phyloP scores from a whole-genome alignment of 2,329 filamentous ascomycete genomes.

The Thelonectria discophora region DNA sequence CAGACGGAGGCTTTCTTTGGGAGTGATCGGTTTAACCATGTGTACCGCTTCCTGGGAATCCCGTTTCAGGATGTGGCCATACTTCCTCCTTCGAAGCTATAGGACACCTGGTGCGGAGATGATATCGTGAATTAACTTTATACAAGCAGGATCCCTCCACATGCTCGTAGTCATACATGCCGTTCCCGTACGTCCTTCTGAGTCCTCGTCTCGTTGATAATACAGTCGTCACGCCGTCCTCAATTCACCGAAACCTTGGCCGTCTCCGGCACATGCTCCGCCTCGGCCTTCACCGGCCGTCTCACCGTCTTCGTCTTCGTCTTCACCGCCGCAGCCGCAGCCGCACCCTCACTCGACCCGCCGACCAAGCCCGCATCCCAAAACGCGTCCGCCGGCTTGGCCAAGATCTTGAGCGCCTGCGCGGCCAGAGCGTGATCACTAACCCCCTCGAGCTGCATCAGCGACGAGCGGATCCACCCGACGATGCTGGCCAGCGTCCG shows the following conservation, averaged over 20 bases:
- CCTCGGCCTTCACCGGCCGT: slow-evolving; percentile 33
- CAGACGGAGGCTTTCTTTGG: slow-evolving; percentile 77
- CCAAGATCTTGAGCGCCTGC: slow-evolving; percentile 46
- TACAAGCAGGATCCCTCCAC: slow-evolving; percentile 21
- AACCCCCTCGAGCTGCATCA: slow-evolving; percentile 60
- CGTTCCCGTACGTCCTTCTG: slow-evolving; percentile 21
- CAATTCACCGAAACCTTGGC: slow-evolving; percentile 37
- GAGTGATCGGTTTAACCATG: slow-evolving; percentile 76
- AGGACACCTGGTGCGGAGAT: slow-evolving; percentile 13
- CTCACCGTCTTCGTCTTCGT: slow-evolving; percentile 5
- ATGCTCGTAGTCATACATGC: slow-evolving; percentile 36
- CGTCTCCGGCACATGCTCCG: slow-evolving; percentile 15
- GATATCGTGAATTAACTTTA: slow-evolving; percentile 33
- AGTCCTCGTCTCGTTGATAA: slow-evolving; percentile 33
- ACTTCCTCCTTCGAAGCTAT: slow-evolving; percentile 50
- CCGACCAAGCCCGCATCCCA: slow-evolving; percentile 53
- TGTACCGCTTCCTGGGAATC: slow-evolving; percentile 73
- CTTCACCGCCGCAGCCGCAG: slow-evolving; percentile 8
- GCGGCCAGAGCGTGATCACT: slow-evolving; percentile 54
- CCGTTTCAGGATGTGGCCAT: slow-evolving; percentile 63
- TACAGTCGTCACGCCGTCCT: slow-evolving; percentile 30
- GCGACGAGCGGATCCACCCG: slow-evolving; percentile 62
- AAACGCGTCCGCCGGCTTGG: slow-evolving; percentile 53
- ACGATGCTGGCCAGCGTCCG: slow-evolving; percentile 63
- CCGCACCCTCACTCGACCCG: slow-evolving; percentile 41